Conservation (phyloP, 2,329 filamentous ascomycete genomes). For the Fusarium metavorans region DNA sequence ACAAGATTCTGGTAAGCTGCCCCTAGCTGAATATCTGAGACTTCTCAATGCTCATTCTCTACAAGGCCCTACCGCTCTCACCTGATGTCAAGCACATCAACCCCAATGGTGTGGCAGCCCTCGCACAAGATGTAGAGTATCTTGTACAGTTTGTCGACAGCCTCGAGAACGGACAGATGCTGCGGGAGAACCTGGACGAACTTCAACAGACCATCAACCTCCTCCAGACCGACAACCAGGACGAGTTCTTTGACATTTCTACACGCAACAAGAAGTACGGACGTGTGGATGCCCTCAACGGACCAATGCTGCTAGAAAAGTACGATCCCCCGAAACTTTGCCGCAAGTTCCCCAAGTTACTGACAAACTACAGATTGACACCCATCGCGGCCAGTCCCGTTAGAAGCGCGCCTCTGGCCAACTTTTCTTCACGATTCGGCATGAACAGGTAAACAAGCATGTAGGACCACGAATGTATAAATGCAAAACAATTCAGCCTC, state of each 20-base stretch:
- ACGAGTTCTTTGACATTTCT: slow-evolving; percentile 95
- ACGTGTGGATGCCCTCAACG: slow-evolving; percentile 90
- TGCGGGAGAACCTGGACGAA: slow-evolving; percentile 91
- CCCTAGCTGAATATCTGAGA: not conserved
- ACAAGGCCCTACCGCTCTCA: slow-evolving; percentile 80
- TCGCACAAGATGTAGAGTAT: slow-evolving; percentile 86
- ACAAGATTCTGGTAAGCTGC: slow-evolving; percentile 78
- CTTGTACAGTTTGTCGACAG: slow-evolving; percentile 88
- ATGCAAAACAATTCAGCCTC: slow-evolving; percentile 2
- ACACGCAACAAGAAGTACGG: slow-evolving; percentile 94
- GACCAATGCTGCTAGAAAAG: slow-evolving; percentile 93
- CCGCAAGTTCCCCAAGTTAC: no score
- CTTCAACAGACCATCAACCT: slow-evolving; percentile 91
- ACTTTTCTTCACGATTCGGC: slow-evolving; percentile 81
- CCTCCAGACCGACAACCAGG: slow-evolving; percentile 89
- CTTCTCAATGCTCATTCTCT: slow-evolving; percentile 26
- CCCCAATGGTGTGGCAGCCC: slow-evolving; percentile 82
- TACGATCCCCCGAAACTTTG: no score
- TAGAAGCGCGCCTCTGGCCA: slow-evolving; percentile 74
- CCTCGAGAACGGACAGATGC: slow-evolving; percentile 85
- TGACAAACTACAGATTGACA: slow-evolving; percentile 66
- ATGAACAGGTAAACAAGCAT: slow-evolving; percentile 58
- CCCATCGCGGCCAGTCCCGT: slow-evolving; percentile 69
- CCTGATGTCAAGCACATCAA: slow-evolving; percentile 87
- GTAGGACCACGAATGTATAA: slow-evolving; percentile 6